These are phyloP conservation scores for Quercus phellos DNA, from an alignment of 331 rosid species.

Conservation along the genomic window DNA sequence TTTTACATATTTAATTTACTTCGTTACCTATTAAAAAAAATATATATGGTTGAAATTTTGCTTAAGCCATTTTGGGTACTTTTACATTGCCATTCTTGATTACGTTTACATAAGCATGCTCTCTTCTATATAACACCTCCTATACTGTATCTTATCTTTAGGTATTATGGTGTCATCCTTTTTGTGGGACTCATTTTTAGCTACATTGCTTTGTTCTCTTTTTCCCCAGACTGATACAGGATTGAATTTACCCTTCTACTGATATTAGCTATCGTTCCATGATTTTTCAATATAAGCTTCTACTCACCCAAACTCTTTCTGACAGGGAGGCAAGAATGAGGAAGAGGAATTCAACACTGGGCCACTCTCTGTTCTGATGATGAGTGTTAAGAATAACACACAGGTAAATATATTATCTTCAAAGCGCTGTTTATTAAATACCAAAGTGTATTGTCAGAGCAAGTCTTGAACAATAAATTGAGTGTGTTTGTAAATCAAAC, in stretches of 20 bases:
- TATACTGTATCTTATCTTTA: background rate
- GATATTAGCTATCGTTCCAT: background rate
- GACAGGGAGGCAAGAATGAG: conserved; percentile 56
- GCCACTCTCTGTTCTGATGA: conserved; percentile 86
- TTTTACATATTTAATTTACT: no score
- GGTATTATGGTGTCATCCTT: background rate
- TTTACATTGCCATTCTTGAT: background rate
- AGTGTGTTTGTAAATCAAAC: background rate
- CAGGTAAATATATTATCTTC: conserved; percentile 45
- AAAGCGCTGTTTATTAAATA: background rate
- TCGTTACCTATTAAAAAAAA: no score
- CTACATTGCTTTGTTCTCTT: background rate
- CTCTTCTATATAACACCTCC: background rate
- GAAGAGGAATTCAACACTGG: conserved; percentile 93
- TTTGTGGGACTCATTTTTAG: background rate
- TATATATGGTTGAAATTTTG: no score
- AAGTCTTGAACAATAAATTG: background rate
- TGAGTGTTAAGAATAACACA: conserved; percentile 89
- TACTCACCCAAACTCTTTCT: background rate
- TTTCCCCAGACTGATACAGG: background rate
- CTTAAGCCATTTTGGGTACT: background rate
- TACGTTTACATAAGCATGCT: no score
- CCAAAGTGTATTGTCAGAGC: background rate
- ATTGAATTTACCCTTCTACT: background rate
- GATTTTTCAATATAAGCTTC: background rate